A percentile compares a stretch with the other conserved stretches of the same genome.
phyloP scores from a whole-genome alignment of 2,329 filamentous ascomycete species.

The Trichoderma harzianum region DNA sequence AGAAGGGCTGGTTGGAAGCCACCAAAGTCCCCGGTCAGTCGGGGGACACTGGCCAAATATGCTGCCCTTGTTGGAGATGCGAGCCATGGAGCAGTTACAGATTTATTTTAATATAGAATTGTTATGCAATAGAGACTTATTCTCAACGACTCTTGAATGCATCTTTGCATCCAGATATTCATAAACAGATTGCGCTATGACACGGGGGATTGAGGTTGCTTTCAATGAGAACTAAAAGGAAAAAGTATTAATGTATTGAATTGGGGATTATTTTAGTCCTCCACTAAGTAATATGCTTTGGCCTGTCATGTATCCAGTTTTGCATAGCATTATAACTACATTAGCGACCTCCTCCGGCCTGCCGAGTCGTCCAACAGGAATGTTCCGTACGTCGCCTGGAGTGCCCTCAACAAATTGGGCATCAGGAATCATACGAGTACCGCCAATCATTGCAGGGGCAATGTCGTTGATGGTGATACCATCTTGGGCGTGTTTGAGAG shows the following conservation, averaged over 20 bases:
- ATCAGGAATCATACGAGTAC: neutral
- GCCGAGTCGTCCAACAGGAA: neutral
- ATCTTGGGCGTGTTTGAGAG: neutral
- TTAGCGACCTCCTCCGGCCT: neutral
- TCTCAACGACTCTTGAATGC: neutral
- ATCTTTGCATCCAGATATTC: too few relatives aligned
- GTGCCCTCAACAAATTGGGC: neutral
- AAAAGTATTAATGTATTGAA: neutral
- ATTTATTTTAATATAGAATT: neutral
- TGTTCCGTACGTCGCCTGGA: neutral
- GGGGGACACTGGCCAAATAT: neutral
- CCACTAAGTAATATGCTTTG: neutral
- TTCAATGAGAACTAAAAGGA: neutral
- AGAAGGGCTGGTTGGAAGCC: neutral
- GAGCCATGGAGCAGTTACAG: neutral
- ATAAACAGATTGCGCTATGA: too few relatives aligned
- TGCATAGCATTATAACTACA: neutral
- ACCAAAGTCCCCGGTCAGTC: neutral
- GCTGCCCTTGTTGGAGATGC: neutral
- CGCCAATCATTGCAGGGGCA: neutral
- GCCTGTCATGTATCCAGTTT: neutral
- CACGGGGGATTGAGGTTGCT: too few relatives aligned
- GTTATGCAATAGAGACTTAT: neutral
- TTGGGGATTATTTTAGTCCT: neutral
- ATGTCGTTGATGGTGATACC: neutral